phyloP scores from a whole-genome alignment of 2,329 filamentous ascomycete species.

The Sclerotinia sclerotiorum region DNA sequence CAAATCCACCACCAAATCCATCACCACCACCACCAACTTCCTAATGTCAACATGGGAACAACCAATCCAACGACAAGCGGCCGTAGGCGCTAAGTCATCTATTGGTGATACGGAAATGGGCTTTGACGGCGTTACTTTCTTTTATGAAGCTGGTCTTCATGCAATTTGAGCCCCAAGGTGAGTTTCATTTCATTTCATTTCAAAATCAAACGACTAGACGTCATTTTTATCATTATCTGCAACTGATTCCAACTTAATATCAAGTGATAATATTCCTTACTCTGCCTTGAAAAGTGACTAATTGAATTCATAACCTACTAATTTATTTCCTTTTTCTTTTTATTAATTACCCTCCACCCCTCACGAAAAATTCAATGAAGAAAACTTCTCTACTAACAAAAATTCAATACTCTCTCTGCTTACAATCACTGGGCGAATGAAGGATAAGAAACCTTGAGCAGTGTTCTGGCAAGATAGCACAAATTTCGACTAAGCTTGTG shows the following conservation, averaged over 20 bases:
- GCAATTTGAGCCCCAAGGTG: not conserved
- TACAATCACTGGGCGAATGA: no score
- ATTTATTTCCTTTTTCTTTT: not conserved
- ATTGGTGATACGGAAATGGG: no score
- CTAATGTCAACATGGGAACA: not conserved
- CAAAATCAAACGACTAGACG: not conserved
- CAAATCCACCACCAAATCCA: not conserved
- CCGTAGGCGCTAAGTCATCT: not conserved
- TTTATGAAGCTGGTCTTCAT: not conserved
- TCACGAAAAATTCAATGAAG: no score
- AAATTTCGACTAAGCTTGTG: no score
- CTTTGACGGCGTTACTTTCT: no score
- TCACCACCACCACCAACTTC: not conserved
- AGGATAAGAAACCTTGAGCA: no score
- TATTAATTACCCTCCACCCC: not conserved
- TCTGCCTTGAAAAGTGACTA: not conserved
- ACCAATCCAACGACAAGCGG: not conserved
- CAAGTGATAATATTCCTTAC: not conserved
- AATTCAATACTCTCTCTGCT: no score
- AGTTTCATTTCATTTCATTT: not conserved
- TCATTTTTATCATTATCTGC: no score
- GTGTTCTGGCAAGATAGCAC: no score
- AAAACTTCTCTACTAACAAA: no score
- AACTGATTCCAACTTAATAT: not conserved
- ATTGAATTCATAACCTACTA: not conserved